A percentile compares a stretch with the other conserved stretches of the same genome.
Evolutionary conservation across 257 asterid genomes (phyloP).

Genomic region (Lavandula angustifolia): DNA sequence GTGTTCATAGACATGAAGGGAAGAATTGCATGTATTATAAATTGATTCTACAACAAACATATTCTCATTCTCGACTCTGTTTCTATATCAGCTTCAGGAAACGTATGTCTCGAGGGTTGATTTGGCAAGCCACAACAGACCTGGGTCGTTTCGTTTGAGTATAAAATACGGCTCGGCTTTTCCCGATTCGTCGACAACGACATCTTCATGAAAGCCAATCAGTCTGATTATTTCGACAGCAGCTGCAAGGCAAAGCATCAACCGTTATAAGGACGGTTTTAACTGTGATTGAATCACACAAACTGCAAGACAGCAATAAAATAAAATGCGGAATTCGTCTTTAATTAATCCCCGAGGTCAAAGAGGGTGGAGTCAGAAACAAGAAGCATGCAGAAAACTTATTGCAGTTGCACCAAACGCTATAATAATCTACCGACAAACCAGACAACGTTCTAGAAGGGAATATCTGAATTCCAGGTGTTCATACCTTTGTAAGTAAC

Average conservation of each 20-base stretch:
- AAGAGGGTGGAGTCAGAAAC: too few relatives aligned
- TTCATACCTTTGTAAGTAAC: conserved; percentile 58
- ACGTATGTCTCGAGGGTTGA: conserved; percentile 57
- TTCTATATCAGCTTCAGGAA: too few relatives aligned
- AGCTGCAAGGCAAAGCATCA: conserved; percentile 48
- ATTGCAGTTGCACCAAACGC: neutral
- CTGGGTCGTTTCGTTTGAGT: conserved; percentile 82
- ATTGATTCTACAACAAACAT: too few relatives aligned
- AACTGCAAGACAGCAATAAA: too few relatives aligned
- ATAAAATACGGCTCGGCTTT: conserved; percentile 53
- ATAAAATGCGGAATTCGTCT: neutral
- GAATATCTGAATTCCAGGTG: neutral
- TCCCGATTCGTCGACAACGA: conserved; percentile 43
- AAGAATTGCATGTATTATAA: too few relatives aligned
- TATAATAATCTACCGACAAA: too few relatives aligned
- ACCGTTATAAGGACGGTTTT: neutral
- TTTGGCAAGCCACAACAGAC: conserved; percentile 87
- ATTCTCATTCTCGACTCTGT: neutral
- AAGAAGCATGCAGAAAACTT: neutral
- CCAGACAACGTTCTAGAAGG: neutral
- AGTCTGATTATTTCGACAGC: conserved; percentile 63
- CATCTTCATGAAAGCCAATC: conserved; percentile 73
- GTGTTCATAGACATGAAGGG: too few relatives aligned
- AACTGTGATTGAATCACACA: too few relatives aligned
- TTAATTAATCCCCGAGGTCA: too few relatives aligned